Evolutionary conservation across 768 basidiomycete genomes (phyloP).

Genomic region (Podaxis carcinomalis): DNA sequence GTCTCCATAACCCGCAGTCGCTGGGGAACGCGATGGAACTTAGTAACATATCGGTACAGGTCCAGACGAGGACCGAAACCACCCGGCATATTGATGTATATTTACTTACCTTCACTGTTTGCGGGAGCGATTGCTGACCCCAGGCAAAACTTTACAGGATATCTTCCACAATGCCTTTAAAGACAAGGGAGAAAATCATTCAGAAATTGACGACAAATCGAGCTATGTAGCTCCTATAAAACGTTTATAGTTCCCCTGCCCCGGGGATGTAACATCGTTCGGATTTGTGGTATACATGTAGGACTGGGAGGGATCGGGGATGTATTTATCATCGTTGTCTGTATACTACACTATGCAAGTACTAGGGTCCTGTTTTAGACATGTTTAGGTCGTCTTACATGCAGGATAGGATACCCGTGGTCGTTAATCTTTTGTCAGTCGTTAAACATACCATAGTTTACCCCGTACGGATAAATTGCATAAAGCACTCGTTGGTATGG

Average conservation of each 20-base stretch:
- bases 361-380: neutral
- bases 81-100: conserved; percentile 23
- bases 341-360: neutral
- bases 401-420: neutral
- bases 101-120: neutral
- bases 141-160: neutral
- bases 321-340: neutral
- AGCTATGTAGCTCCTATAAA: neutral
- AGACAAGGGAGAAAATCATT: neutral
- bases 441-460: neutral
- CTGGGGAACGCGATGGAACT: conserved; percentile 19
- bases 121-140: neutral
- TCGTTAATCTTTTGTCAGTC: neutral
- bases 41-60: conserved; percentile 13
- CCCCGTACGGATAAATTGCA: neutral
- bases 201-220: neutral
- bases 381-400: neutral
- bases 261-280: neutral
- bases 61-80: conserved; percentile 22
- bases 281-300: neutral
- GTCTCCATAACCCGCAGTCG: neutral
- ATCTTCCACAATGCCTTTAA: neutral
- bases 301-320: neutral
- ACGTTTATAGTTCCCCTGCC: neutral
- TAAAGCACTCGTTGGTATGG: neutral